Percentiles rank a stretch among this genome's conserved stretches.
These are phyloP conservation scores for Chondrostereum purpureum DNA, from an alignment of 1,284 basidiomycete genomes.

Conservation along the genomic window DNA sequence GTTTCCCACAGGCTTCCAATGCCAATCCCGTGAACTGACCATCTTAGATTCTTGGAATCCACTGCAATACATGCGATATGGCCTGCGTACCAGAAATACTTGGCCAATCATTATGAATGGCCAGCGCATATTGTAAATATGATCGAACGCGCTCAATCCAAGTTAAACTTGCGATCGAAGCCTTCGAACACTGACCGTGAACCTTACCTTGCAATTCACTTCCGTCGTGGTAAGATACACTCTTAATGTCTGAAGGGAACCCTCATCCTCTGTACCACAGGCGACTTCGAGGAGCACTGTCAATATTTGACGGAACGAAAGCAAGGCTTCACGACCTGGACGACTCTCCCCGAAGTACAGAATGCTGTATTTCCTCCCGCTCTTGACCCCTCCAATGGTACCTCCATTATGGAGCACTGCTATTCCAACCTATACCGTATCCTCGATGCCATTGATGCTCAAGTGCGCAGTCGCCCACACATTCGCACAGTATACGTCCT, in stretches of 20 bases:
- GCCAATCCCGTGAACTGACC: slow-evolving; percentile 3
- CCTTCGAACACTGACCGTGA: slow-evolving; percentile 21
- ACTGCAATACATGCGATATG: slow-evolving; percentile 30
- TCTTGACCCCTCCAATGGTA: slow-evolving; percentile 26
- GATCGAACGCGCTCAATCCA: slow-evolving; percentile 24
- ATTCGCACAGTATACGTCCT: slow-evolving; percentile 32
- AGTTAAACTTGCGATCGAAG: slow-evolving; percentile 22
- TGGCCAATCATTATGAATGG: slow-evolving; percentile 34
- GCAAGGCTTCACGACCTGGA: slow-evolving; percentile 38
- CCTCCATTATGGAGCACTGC: slow-evolving; percentile 34
- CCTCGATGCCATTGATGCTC: slow-evolving; percentile 28
- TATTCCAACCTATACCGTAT: slow-evolving; percentile 34
- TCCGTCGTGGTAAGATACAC: slow-evolving; percentile 28
- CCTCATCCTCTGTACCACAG: slow-evolving; percentile 14
- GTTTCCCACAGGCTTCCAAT: slow-evolving; percentile 15
- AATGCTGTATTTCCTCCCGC: slow-evolving; percentile 25
- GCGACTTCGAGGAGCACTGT: slow-evolving; percentile 37
- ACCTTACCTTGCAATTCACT: slow-evolving; percentile 36
- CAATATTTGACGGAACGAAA: slow-evolving; percentile 23
- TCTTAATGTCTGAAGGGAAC: not conserved
- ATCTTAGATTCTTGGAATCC: slow-evolving; percentile 31
- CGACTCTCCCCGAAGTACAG: slow-evolving; percentile 30
- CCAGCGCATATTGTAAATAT: slow-evolving; percentile 25
- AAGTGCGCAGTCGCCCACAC: slow-evolving; percentile 27
- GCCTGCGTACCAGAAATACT: slow-evolving; percentile 33